A percentile compares a stretch with the other conserved stretches of the same genome.
phyloP scores from a whole-genome alignment of 257 asterid genomes.

The Lantana camara region DNA sequence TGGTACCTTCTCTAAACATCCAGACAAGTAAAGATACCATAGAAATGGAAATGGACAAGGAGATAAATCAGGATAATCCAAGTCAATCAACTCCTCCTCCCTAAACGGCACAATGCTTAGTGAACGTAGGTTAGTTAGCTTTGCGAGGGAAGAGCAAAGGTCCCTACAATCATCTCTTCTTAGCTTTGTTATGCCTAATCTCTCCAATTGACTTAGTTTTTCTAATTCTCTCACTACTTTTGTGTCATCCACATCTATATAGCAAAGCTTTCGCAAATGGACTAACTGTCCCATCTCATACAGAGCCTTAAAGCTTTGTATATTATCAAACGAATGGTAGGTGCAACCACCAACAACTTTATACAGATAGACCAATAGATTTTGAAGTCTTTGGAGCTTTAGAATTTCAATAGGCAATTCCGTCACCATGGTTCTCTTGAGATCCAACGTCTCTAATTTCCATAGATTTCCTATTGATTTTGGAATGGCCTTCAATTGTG shows the following conservation, averaged over 20 bases:
- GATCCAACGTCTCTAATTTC: background rate
- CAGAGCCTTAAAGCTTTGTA: background rate
- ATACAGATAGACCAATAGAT: background rate
- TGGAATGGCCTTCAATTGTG: background rate
- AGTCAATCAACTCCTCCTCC: no score
- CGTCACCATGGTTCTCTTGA: no score
- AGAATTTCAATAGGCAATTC: background rate
- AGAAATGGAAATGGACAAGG: background rate
- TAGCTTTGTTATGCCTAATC: no score
- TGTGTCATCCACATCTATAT: background rate
- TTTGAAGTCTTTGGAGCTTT: background rate
- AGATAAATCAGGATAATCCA: background rate
- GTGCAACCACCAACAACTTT: background rate
- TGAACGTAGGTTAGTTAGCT: slow-evolving; percentile 6
- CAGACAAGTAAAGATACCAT: background rate
- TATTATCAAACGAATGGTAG: background rate
- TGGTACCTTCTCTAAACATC: slow-evolving; percentile 18
- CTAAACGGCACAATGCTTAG: background rate
- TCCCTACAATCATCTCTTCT: slow-evolving; percentile 33
- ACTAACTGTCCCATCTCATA: slow-evolving; percentile 10
- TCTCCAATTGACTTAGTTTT: no score
- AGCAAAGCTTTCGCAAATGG: background rate
- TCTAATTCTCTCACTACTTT: slow-evolving; percentile 22
- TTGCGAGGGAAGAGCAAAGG: slow-evolving; percentile 27
- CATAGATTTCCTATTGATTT: background rate